Conservation (phyloP, 306 rosid genomes). For the Mucuna pruriens region DNA sequence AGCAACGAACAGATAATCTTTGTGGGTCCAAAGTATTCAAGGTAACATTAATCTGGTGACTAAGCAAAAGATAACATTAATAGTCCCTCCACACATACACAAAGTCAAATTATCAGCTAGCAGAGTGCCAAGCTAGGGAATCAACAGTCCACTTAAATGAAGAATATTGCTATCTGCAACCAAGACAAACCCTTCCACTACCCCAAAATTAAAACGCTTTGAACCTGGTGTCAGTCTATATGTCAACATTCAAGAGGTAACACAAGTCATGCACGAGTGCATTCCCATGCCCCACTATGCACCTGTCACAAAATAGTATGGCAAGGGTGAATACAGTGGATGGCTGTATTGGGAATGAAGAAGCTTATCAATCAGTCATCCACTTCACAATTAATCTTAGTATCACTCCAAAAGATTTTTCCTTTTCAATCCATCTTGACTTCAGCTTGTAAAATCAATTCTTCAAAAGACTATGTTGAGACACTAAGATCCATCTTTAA, state of each 20-base stretch:
- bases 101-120: conserved; percentile 27
- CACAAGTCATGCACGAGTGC: conserved; percentile 11
- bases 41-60: not conserved
- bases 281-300: conserved; percentile 8
- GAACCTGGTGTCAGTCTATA: not conserved
- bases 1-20: conserved; percentile 23
- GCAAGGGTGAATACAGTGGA: conserved; percentile 6
- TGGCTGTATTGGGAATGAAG: not conserved
- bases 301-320: conserved; percentile 12
- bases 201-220: conserved; percentile 11
- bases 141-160: conserved; percentile 14
- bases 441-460: not conserved
- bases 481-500: conserved; percentile 11
- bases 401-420: not conserved
- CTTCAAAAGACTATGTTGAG: not conserved
- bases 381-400: conserved; percentile 19
- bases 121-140: conserved; percentile 7
- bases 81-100: conserved; percentile 27
- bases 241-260: conserved; percentile 9
- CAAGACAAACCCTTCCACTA: conserved; percentile 19
- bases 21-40: conserved; percentile 1
- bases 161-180: not conserved
- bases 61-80: conserved; percentile 33
- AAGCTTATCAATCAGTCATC: conserved; percentile 12
- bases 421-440: not conserved